Conservation (phyloP, 352 stramenopile species). For the Phytophthora crassamura region DNA sequence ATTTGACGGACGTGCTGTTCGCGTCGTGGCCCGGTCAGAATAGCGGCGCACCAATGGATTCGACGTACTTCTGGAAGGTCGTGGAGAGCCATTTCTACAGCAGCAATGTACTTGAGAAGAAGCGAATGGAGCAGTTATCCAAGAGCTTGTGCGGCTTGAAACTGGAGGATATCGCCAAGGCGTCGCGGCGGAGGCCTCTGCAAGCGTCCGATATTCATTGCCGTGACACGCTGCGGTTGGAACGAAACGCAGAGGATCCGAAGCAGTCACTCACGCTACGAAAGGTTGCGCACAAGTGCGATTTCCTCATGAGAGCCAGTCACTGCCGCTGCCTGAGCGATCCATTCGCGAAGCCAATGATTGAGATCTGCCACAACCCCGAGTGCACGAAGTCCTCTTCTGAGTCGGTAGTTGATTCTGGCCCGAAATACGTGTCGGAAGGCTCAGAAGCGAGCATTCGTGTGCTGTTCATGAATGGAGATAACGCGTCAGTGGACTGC, state of each 20-base stretch:
- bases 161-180: slow-evolving; percentile 68
- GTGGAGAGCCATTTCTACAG: slow-evolving; percentile 76
- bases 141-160: slow-evolving; percentile 74
- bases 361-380: slow-evolving; percentile 49
- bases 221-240: slow-evolving; percentile 68
- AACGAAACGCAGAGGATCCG: slow-evolving; percentile 41
- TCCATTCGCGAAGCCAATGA: slow-evolving; percentile 47
- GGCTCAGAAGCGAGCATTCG: slow-evolving; percentile 34
- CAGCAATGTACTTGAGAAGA: slow-evolving; percentile 67
- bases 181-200: slow-evolving; percentile 28
- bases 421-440: slow-evolving; percentile 10
- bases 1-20: slow-evolving; percentile 83
- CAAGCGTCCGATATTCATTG: slow-evolving; percentile 63
- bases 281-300: slow-evolving; percentile 73
- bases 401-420: neutral
- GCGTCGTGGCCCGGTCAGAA: slow-evolving; percentile 79
- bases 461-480: slow-evolving; percentile 50
- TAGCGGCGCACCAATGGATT: slow-evolving; percentile 73
- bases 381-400: slow-evolving; percentile 7
- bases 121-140: slow-evolving; percentile 72
- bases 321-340: slow-evolving; percentile 69
- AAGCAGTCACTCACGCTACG: slow-evolving; percentile 48
- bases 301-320: slow-evolving; percentile 83
- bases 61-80: slow-evolving; percentile 81
- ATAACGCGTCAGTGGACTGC: slow-evolving; percentile 39